Evolutionary conservation across 768 basidiomycete genomes (phyloP).

Genomic region (Suillus lakei): DNA sequence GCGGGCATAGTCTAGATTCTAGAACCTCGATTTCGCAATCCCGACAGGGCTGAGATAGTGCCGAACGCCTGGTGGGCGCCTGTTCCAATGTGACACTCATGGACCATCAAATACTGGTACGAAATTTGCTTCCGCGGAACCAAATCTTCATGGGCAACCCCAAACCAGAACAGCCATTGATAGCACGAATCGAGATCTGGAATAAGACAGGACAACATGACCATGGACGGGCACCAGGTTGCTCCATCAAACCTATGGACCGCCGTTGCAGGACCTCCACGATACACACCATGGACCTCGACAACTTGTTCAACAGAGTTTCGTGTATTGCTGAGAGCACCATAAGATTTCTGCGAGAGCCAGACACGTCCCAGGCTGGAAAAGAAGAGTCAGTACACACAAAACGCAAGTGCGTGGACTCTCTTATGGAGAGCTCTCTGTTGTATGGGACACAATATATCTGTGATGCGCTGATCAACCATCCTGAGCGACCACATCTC

Average conservation of each 20-base stretch:
- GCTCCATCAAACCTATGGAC: background rate
- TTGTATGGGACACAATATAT: background rate
- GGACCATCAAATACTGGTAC: background rate
- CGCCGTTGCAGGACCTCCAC: background rate
- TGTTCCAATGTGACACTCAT: background rate
- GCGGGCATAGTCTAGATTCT: background rate
- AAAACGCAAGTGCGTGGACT: no score
- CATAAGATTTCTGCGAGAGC: background rate
- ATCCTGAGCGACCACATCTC: background rate
- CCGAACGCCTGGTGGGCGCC: slow-evolving; percentile 1
- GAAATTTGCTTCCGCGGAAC: slow-evolving; percentile 13
- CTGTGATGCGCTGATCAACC: background rate
- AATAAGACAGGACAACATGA: background rate
- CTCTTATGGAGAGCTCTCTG: background rate
- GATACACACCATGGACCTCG: background rate
- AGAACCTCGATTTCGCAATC: slow-evolving; percentile 8
- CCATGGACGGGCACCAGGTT: background rate
- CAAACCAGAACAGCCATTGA: background rate
- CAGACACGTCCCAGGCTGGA: background rate
- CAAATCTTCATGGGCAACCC: background rate
- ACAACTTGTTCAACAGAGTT: background rate
- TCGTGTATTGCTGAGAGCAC: background rate
- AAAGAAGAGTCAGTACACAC: background rate
- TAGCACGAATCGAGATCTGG: background rate
- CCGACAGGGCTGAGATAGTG: slow-evolving; percentile 7